These are phyloP conservation scores for Bombardia bombarda DNA, from an alignment of 495 filamentous ascomycete species.

Conservation along the genomic window DNA sequence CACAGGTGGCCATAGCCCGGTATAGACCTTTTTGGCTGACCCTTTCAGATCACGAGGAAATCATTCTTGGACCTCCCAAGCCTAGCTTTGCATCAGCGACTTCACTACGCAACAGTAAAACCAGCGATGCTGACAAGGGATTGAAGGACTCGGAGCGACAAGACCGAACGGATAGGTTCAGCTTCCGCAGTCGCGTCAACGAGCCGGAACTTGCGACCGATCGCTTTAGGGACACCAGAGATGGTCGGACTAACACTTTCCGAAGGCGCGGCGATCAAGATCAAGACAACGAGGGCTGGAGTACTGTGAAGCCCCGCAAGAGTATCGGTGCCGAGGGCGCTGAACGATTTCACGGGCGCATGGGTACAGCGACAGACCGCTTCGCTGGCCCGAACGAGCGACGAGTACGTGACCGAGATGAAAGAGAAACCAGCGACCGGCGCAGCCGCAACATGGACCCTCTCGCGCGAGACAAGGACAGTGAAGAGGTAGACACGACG, in stretches of 20 bases:
- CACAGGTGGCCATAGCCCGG: not conserved
- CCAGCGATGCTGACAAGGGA: slow-evolving; percentile 42
- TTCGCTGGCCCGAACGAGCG: slow-evolving; percentile 27
- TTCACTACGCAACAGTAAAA: slow-evolving; percentile 36
- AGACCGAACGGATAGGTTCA: slow-evolving; percentile 56
- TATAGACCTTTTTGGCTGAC: slow-evolving; percentile 9
- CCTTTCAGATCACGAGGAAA: slow-evolving; percentile 59
- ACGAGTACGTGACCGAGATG: slow-evolving; percentile 36
- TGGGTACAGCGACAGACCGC: slow-evolving; percentile 37
- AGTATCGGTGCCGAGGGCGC: slow-evolving; percentile 57
- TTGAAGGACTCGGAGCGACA: slow-evolving; percentile 43
- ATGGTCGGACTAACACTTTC: slow-evolving; percentile 38
- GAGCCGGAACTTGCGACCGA: slow-evolving; percentile 56
- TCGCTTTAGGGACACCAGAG: slow-evolving; percentile 33
- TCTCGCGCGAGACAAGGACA: slow-evolving; percentile 41
- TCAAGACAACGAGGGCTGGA: slow-evolving; percentile 50
- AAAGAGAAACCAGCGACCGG: slow-evolving; percentile 47
- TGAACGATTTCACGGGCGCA: slow-evolving; percentile 52
- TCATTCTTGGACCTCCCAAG: slow-evolving; percentile 83
- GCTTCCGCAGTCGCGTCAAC: slow-evolving; percentile 55
- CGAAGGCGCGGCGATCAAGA: slow-evolving; percentile 46
- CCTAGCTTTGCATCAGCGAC: slow-evolving; percentile 80
- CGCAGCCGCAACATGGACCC: slow-evolving; percentile 42
- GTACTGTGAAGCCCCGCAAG: slow-evolving; percentile 54
- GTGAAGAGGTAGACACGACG: slow-evolving; percentile 42